A percentile compares a stretch with the other conserved stretches of the same genome.
Evolutionary conservation across 1,139 yeast genomes (phyloP).

Genomic region (Saccharomyces hybrid): DNA sequence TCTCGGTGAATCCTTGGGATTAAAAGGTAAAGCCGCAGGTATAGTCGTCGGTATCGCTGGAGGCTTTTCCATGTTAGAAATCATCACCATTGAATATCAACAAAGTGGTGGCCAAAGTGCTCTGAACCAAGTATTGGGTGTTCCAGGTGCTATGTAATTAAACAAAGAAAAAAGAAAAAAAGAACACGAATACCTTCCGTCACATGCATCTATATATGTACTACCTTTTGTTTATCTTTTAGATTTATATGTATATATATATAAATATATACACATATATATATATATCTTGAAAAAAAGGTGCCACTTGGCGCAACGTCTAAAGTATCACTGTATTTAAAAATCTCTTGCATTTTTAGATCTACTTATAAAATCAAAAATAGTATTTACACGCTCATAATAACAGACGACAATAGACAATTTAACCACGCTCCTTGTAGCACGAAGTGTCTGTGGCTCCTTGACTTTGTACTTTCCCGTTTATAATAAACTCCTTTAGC

Average conservation of each 20-base stretch:
- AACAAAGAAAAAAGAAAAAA: background rate
- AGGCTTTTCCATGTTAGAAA: constrained; percentile 69
- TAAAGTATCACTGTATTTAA: background rate
- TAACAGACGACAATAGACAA: background rate
- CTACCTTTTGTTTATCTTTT: background rate
- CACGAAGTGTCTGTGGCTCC: constrained; percentile 23
- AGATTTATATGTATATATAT: background rate
- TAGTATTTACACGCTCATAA: background rate
- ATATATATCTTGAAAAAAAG: no score
- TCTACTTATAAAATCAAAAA: background rate
- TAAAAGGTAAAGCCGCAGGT: constrained; percentile 63
- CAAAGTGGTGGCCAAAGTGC: constrained; percentile 46
- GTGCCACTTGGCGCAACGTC: background rate
- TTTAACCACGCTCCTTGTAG: constrained; percentile 26
- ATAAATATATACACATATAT: background rate
- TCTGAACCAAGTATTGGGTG: constrained; percentile 38
- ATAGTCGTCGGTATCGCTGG: constrained; percentile 58
- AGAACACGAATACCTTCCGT: background rate
- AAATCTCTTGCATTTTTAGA: background rate
- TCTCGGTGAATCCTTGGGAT: constrained; percentile 62
- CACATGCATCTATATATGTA: background rate
- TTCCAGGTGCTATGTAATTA: constrained; percentile 21
- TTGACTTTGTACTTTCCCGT: constrained; percentile 40
- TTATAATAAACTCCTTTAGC: constrained; percentile 64
- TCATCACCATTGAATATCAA: constrained; percentile 45